phyloP scores from a whole-genome alignment of 164 flowering plant species.

The Brasenia schreberi region DNA sequence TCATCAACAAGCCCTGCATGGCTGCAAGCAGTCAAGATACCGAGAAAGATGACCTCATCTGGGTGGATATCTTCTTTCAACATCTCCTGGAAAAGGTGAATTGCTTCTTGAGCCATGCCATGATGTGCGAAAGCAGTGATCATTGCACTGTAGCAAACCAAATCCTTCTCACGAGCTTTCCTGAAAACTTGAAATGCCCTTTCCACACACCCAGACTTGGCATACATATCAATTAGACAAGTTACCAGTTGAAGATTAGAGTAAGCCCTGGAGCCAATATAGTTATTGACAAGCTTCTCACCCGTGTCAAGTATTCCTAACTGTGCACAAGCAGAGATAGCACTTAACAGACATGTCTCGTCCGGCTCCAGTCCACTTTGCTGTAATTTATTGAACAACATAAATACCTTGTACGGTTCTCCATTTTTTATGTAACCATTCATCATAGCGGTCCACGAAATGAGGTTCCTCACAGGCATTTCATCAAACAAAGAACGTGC shows the following conservation, averaged over 20 bases:
- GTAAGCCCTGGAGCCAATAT: slow-evolving; percentile 7
- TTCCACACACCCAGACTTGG: slow-evolving; percentile 25
- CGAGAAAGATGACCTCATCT: slow-evolving; percentile 27
- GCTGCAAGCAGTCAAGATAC: slow-evolving; percentile 27
- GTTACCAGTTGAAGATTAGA: slow-evolving; percentile 13
- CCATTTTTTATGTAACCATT: slow-evolving; percentile 27
- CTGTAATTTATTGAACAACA: slow-evolving; percentile 16
- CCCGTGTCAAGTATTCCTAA: slow-evolving; percentile 19
- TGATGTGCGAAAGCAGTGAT: slow-evolving; percentile 31
- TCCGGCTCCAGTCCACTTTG: slow-evolving; percentile 20
- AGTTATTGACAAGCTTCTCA: slow-evolving; percentile 12
- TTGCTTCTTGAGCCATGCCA: slow-evolving; percentile 22
- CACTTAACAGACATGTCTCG: slow-evolving; percentile 20
- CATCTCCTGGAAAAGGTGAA: slow-evolving; percentile 23
- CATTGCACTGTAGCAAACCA: slow-evolving; percentile 30
- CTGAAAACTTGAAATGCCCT: slow-evolving; percentile 23
- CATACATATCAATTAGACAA: slow-evolving; percentile 30
- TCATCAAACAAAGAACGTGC: slow-evolving; percentile 24
- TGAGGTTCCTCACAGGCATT: slow-evolving; percentile 27
- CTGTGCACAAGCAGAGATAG: slow-evolving; percentile 31
- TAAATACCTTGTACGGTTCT: slow-evolving; percentile 19
- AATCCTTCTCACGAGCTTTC: slow-evolving; percentile 16
- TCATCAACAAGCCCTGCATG: slow-evolving; percentile 31
- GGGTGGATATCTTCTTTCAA: slow-evolving; percentile 17
- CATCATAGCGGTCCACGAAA: slow-evolving; percentile 33